Percentiles rank a stretch among this genome's conserved stretches.
Evolutionary conservation across 1,139 yeast genomes (phyloP).

Genomic region (Scheffersomyces parashehatae): DNA sequence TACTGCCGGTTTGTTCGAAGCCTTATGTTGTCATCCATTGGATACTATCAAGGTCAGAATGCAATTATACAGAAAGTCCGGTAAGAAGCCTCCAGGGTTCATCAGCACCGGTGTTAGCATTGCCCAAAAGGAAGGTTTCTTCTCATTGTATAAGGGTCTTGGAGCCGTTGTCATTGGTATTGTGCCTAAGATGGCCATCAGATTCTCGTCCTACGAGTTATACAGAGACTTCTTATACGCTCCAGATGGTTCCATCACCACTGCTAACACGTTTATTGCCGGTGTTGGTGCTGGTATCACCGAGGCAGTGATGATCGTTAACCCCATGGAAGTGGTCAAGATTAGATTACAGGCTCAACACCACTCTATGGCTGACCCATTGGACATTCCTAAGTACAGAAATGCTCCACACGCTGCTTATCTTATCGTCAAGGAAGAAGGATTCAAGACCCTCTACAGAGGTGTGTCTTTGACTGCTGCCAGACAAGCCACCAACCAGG

Average conservation of each 20-base stretch:
- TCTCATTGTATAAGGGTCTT: conserved; percentile 90
- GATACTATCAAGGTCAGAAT: conserved; percentile 95
- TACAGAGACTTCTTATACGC: conserved; percentile 71
- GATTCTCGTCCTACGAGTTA: conserved; percentile 91
- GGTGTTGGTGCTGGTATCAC: conserved; percentile 98
- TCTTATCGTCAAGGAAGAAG: conserved; percentile 87
- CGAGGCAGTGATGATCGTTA: conserved; percentile 92
- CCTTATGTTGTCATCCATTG: conserved; percentile 93
- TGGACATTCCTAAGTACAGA: conserved; percentile 79
- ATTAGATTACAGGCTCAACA: conserved; percentile 96
- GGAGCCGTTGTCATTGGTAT: conserved; percentile 98
- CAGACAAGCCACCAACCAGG: conserved; percentile 97
- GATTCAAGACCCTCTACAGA: conserved; percentile 82
- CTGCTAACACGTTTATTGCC: conserved; percentile 76
- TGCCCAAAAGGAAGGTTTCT: conserved; percentile 75
- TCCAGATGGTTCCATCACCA: conserved; percentile 67
- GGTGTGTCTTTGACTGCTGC: conserved; percentile 97
- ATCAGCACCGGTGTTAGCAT: conserved; percentile 77
- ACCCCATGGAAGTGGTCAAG: conserved; percentile 96
- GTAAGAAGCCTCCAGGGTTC: conserved; percentile 80
- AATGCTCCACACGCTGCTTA: conserved; percentile 92
- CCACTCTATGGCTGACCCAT: conserved; percentile 83
- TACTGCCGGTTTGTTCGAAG: conserved; percentile 95
- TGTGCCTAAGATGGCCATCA: conserved; percentile 96
- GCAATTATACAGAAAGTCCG: conserved; percentile 76